Evolutionary conservation across 805 yeast species (phyloP).

Genomic region (Phaffomyces antillensis): DNA sequence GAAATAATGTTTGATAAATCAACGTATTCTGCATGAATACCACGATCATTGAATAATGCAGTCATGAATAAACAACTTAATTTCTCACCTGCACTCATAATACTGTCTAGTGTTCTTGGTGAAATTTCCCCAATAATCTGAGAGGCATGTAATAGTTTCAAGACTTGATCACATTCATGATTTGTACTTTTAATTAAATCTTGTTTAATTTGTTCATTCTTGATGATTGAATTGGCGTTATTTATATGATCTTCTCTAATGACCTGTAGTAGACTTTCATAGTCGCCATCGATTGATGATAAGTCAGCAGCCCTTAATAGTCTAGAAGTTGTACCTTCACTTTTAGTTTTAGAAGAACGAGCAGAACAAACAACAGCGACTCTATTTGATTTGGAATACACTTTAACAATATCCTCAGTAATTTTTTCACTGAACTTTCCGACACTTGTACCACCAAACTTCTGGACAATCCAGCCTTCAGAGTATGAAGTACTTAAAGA

Average conservation of each 20-base stretch:
- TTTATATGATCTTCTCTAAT: conserved; percentile 72
- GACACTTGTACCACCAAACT: conserved; percentile 95
- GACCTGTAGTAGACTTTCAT: conserved; percentile 48
- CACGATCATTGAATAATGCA: conserved; percentile 74
- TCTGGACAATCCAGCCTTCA: conserved; percentile 72
- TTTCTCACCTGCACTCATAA: conserved; percentile 93
- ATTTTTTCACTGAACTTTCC: conserved; percentile 89
- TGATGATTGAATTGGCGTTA: conserved; percentile 57
- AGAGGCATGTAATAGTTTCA: conserved; percentile 75
- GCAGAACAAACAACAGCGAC: conserved; percentile 97
- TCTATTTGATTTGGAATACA: conserved; percentile 47
- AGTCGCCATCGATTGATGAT: conserved; percentile 57
- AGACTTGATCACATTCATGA: conserved; percentile 59
- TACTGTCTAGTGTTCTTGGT: conserved; percentile 78
- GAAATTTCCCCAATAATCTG: conserved; percentile 88
- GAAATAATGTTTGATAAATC: conserved; percentile 75
- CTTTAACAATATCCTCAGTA: conserved; percentile 75
- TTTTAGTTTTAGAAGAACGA: conserved; percentile 81
- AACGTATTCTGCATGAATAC: conserved; percentile 69
- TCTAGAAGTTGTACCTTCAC: conserved; percentile 93
- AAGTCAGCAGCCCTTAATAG: conserved; percentile 77
- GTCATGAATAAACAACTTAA: conserved; percentile 86
- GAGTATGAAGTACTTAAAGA: conserved; percentile 13
- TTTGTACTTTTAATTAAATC: conserved; percentile 53
- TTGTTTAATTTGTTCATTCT: conserved; percentile 36